Evolutionary conservation across 1,139 yeast genomes (phyloP).

Genomic region (Torulaspora pretoriensis): DNA sequence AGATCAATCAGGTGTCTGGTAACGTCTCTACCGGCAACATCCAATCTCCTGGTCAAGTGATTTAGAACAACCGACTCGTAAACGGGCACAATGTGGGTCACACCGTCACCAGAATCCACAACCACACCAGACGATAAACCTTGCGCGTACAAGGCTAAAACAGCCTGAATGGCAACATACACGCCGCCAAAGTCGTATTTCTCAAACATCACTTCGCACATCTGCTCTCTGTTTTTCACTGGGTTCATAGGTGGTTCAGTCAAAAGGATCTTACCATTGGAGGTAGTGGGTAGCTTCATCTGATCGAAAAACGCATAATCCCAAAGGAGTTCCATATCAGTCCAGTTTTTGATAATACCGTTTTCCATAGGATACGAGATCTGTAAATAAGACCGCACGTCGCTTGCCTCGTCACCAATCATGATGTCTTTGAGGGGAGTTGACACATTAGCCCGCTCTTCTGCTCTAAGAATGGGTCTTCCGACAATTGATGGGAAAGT

Average conservation of each 20-base stretch:
- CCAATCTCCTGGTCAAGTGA: conserved; percentile 86
- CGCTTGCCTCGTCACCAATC: conserved; percentile 97
- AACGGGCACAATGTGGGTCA: conserved; percentile 96
- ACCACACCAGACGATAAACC: conserved; percentile 98
- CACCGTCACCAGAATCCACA: conserved; percentile 94
- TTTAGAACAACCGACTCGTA: conserved; percentile 93
- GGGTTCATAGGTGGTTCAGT: conserved; percentile 99
- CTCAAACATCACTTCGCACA: conserved; percentile 98
- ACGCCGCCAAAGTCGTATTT: conserved; percentile 94
- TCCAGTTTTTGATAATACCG: conserved; percentile 97
- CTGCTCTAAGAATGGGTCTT: conserved; percentile 94
- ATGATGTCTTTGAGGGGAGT: conserved; percentile 71
- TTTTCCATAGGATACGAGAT: conserved; percentile 97
- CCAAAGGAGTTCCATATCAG: conserved; percentile 98
- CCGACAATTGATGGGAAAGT: conserved; percentile 99
- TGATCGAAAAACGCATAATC: conserved; percentile 93
- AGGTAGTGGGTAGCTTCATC: conserved; percentile 69
- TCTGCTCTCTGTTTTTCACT: conserved; percentile 70
- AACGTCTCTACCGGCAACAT: conserved; percentile 97
- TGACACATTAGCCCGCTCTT: conserved; percentile 69
- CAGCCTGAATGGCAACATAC: conserved; percentile 97
- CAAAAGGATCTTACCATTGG: conserved; percentile 74
- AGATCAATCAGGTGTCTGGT: conserved; percentile 89
- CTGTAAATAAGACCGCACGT: conserved; percentile 83
- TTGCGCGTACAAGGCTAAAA: conserved; percentile 92